Evolutionary conservation across 192 early-diverging fungal genomes (phyloP).

Genomic region (Mortierella alpina): DNA sequence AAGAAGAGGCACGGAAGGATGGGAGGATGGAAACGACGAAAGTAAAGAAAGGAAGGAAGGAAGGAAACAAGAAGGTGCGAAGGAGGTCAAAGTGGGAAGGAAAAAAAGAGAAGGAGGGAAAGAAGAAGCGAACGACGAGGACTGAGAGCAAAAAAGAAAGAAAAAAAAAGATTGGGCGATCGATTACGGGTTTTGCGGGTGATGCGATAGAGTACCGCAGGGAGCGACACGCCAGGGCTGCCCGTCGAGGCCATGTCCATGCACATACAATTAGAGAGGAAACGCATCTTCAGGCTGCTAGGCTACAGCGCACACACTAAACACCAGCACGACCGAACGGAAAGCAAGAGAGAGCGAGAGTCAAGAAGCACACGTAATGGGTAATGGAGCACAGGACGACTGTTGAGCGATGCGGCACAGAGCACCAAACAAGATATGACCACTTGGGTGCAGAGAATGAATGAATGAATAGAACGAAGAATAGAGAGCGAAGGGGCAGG

Average conservation of each 20-base stretch:
- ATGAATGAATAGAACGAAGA: neutral
- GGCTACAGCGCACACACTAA: neutral
- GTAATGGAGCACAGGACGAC: neutral
- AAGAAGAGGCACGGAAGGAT: neutral
- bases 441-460: neutral
- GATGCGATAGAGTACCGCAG: too few relatives aligned
- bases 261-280: too few relatives aligned
- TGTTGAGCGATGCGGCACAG: too few relatives aligned
- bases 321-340: neutral
- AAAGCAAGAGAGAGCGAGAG: neutral
- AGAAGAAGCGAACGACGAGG: neutral
- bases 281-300: too few relatives aligned
- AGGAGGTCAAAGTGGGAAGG: neutral
- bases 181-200: too few relatives aligned
- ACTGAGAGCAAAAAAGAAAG: neutral
- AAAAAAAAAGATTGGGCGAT: neutral
- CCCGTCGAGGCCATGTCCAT: too few relatives aligned
- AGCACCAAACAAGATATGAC: too few relatives aligned
- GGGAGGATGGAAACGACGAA: neutral
- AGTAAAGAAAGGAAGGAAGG: neutral
- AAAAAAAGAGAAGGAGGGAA: neutral
- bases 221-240: too few relatives aligned
- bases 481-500: neutral
- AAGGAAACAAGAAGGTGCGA: neutral
- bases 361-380: neutral